phyloP scores from a whole-genome alignment of 768 basidiomycete genomes.

The Mrakia frigida region DNA sequence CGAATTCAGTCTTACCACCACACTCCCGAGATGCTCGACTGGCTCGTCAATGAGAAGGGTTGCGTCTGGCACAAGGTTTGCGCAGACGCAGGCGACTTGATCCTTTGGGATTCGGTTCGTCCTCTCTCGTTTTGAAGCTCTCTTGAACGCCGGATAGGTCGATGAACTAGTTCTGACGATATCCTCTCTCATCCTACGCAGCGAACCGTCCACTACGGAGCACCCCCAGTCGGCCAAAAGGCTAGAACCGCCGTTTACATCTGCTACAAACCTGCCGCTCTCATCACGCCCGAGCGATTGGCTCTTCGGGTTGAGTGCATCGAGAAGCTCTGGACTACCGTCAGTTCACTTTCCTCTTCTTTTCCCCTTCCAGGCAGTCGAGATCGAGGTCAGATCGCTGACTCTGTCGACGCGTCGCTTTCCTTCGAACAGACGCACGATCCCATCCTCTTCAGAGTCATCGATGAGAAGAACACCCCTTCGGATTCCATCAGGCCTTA shows the following conservation, averaged over 20 bases:
- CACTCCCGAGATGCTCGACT: constrained; percentile 37
- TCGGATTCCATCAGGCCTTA: background rate
- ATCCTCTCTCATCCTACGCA: background rate
- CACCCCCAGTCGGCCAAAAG: background rate
- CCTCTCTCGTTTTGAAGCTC: constrained; percentile 36
- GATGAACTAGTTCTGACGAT: background rate
- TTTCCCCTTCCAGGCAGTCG: no score
- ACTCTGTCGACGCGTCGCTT: no score
- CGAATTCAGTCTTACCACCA: background rate
- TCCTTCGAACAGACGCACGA: constrained; percentile 16
- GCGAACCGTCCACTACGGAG: background rate
- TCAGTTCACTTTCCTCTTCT: background rate
- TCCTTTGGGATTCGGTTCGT: constrained; percentile 41
- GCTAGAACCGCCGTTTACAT: background rate
- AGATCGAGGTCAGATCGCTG: no score
- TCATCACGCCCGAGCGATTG: constrained; percentile 11
- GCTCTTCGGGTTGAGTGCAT: constrained; percentile 7
- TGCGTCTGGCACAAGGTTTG: constrained; percentile 43
- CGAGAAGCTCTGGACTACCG: constrained; percentile 1
- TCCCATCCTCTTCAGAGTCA: constrained; percentile 12
- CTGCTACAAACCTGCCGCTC: constrained; percentile 25
- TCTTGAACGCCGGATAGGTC: constrained; percentile 27
- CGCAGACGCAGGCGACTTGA: constrained; percentile 43
- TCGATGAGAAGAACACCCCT: background rate
- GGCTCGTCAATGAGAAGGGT: constrained; percentile 44